Evolutionary conservation across 2,329 filamentous ascomycete genomes (phyloP).

Genomic region (Ceratocystis cubensis): DNA sequence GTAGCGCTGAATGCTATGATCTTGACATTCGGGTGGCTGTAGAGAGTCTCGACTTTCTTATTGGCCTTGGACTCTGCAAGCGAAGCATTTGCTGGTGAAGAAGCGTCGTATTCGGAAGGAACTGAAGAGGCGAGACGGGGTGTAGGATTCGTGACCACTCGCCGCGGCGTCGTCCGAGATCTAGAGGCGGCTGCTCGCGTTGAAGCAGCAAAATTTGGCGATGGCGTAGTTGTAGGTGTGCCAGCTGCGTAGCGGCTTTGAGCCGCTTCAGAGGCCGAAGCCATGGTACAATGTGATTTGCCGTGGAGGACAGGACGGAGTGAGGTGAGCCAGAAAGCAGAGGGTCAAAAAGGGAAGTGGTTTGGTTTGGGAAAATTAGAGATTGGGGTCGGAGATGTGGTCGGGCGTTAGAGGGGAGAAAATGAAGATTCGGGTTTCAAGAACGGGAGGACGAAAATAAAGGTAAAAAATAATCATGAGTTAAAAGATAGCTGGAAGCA

Average conservation of each 20-base stretch:
- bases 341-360: not conserved
- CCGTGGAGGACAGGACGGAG: no score
- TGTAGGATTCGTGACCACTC: slow-evolving; percentile 19
- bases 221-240: slow-evolving; percentile 15
- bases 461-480: not conserved
- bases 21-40: slow-evolving; percentile 58
- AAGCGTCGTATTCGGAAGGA: slow-evolving; percentile 14
- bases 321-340: no score
- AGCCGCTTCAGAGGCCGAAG: slow-evolving; percentile 17
- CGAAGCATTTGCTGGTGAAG: slow-evolving; percentile 9
- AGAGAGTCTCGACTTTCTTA: slow-evolving; percentile 52
- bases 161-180: slow-evolving; percentile 15
- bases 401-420: not conserved
- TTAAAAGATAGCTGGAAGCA: not conserved
- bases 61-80: slow-evolving; percentile 15
- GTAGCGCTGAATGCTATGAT: slow-evolving; percentile 46
- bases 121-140: slow-evolving; percentile 13
- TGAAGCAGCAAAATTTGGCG: slow-evolving; percentile 11
- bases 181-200: slow-evolving; percentile 17
- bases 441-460: not conserved
- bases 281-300: no score
- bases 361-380: not conserved
- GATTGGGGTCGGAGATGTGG: not conserved
- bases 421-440: not conserved
- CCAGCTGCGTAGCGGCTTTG: slow-evolving; percentile 17